Conservation (phyloP, 73 alveolate species). For the Tetrahymena borealis region DNA sequence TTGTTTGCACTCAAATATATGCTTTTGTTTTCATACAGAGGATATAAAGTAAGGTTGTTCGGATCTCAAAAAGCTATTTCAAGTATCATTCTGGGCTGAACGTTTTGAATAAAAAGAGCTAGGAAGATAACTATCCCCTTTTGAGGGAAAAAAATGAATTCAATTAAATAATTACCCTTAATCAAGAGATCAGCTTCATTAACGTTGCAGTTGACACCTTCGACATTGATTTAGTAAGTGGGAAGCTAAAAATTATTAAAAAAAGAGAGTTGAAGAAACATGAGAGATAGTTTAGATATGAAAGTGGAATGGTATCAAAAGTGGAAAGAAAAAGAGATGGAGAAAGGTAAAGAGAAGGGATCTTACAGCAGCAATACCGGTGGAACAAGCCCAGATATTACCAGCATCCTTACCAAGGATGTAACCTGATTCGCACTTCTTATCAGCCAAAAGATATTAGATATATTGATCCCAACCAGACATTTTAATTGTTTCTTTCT, state of each 20-base stretch:
- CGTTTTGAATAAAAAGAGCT: neutral
- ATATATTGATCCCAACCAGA: constrained; percentile 2
- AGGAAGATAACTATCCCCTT: neutral
- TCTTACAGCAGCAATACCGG: neutral
- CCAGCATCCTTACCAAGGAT: neutral
- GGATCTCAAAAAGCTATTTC: neutral
- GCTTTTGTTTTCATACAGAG: too few species aligned
- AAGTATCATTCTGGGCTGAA: too few species aligned
- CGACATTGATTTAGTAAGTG: neutral
- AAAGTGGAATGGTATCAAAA: neutral
- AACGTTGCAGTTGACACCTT: neutral
- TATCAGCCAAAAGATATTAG: constrained; percentile 1
- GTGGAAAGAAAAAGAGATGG: neutral
- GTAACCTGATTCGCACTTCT: neutral
- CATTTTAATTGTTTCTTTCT: neutral
- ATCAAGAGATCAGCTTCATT: neutral
- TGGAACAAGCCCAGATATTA: neutral
- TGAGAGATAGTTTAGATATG: neutral
- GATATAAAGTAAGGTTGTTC: too few species aligned
- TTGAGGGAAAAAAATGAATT: neutral
- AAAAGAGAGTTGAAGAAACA: neutral
- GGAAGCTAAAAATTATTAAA: neutral
- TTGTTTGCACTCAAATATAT: too few species aligned
- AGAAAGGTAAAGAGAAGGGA: neutral
- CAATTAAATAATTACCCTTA: neutral